Conservation (phyloP, 2,329 filamentous ascomycete species). For the Fusarium lyarnte region DNA sequence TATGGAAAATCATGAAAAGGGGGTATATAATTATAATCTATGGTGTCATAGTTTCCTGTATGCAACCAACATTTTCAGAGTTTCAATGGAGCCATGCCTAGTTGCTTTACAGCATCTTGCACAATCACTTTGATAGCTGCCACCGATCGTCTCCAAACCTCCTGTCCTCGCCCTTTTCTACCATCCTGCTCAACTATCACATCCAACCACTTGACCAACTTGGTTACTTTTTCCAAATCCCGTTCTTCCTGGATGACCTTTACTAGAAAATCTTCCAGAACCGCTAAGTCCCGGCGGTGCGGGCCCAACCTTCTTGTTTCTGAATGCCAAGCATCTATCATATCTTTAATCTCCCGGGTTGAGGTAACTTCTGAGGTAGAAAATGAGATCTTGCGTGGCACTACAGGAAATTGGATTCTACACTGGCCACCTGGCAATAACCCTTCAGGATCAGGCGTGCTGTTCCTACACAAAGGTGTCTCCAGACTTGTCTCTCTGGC, state of each 20-base stretch:
- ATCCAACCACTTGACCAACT: conserved; percentile 74
- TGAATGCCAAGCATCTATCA: conserved; percentile 78
- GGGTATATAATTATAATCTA: conserved; percentile 23
- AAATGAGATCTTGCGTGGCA: conserved; percentile 59
- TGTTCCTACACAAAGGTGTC: conserved; percentile 43
- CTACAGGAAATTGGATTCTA: conserved; percentile 57
- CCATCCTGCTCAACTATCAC: conserved; percentile 63
- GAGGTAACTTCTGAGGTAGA: conserved; percentile 54
- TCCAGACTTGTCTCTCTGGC: conserved; percentile 65
- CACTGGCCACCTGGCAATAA: conserved; percentile 50
- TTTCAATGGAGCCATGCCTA: conserved; percentile 66
- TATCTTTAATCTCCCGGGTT: conserved; percentile 72
- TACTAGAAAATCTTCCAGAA: conserved; percentile 77
- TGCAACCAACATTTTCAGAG: conserved; percentile 47
- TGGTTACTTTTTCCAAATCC: conserved; percentile 78
- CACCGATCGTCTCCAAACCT: conserved; percentile 59
- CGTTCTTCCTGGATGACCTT: conserved; percentile 79
- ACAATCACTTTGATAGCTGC: conserved; percentile 59
- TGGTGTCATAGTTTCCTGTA: background rate
- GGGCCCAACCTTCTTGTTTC: conserved; percentile 80
- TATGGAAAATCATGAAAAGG: background rate
- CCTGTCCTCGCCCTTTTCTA: conserved; percentile 49
- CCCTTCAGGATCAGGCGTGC: conserved; percentile 37
- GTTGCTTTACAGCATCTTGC: conserved; percentile 63
- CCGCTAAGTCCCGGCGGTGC: conserved; percentile 78